Evolutionary conservation across 2,329 filamentous ascomycete genomes (phyloP).

Genomic region (Verticillium nonalfalfae): DNA sequence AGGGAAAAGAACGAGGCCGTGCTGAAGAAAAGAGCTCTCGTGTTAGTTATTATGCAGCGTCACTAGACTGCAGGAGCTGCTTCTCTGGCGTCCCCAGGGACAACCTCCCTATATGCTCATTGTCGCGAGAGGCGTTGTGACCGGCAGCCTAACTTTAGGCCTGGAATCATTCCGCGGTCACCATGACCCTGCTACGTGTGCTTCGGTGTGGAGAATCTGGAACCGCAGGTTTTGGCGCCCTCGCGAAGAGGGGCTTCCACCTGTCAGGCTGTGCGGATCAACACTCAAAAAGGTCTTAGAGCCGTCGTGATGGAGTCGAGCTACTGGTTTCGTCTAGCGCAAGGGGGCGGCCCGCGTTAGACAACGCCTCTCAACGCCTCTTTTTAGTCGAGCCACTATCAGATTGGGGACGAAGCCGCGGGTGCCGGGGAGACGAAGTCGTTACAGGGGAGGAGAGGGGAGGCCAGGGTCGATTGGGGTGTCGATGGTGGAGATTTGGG

Average conservation of each 20-base stretch:
- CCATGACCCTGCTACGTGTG: background rate
- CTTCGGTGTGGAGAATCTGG: background rate
- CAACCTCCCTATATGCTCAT: background rate
- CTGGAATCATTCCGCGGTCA: background rate
- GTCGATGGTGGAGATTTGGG: too few relatives aligned
- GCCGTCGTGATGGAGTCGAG: background rate
- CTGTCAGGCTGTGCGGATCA: background rate
- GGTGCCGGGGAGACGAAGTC: background rate
- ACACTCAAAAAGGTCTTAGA: background rate
- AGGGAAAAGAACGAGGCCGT: background rate
- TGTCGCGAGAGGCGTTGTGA: background rate
- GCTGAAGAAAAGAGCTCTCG: background rate
- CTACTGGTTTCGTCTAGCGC: background rate
- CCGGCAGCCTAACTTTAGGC: background rate
- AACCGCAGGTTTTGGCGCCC: background rate
- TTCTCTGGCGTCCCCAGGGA: background rate
- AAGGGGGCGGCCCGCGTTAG: background rate
- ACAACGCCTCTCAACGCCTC: background rate
- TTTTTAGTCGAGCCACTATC: background rate
- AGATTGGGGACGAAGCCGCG: background rate
- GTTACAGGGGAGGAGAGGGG: background rate
- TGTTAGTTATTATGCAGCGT: background rate
- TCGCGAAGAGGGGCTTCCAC: background rate
- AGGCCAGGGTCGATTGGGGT: too few relatives aligned
- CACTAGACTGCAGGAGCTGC: background rate